These are phyloP conservation scores for Eucalyptus curtisii DNA, from an alignment of 345 rosid species.

Conservation along the genomic window DNA sequence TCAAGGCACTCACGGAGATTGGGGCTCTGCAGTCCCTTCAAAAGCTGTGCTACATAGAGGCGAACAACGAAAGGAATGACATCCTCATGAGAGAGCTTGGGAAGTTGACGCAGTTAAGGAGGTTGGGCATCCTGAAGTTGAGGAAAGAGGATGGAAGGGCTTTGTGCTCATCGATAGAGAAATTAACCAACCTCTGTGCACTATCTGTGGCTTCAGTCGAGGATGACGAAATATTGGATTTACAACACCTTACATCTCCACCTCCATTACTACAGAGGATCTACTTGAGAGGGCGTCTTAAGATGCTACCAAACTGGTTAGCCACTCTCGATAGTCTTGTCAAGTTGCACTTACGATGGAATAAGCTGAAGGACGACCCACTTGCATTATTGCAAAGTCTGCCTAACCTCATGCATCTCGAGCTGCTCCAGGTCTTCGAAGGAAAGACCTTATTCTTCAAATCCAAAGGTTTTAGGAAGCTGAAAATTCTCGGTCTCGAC, in stretches of 20 bases:
- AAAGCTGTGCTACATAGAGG: not conserved
- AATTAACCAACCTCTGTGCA: not conserved
- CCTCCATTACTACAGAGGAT: slow-evolving; percentile 10
- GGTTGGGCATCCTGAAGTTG: not conserved
- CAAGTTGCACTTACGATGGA: slow-evolving; percentile 6
- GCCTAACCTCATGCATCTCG: slow-evolving; percentile 22
- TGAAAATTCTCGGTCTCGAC: slow-evolving; percentile 9
- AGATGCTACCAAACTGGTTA: slow-evolving; percentile 11
- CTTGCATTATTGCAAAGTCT: slow-evolving; percentile 7
- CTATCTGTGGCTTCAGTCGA: not conserved
- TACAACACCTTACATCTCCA: not conserved
- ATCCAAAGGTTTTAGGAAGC: slow-evolving; percentile 14
- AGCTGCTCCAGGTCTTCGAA: slow-evolving; percentile 6
- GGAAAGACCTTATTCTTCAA: slow-evolving; percentile 7
- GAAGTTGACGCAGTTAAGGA: not conserved
- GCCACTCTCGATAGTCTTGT: slow-evolving; percentile 6
- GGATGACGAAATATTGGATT: not conserved
- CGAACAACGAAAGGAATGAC: not conserved
- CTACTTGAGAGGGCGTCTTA: slow-evolving; percentile 12
- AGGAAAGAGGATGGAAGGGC: not conserved
- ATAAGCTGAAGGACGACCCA: slow-evolving; percentile 14
- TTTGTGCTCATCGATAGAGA: not conserved
- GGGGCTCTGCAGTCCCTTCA: not conserved
- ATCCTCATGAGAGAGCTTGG: not conserved
- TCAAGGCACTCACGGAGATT: not conserved